Conservation (phyloP, 2,329 filamentous ascomycete genomes). For the Claviceps sp. region DNA sequence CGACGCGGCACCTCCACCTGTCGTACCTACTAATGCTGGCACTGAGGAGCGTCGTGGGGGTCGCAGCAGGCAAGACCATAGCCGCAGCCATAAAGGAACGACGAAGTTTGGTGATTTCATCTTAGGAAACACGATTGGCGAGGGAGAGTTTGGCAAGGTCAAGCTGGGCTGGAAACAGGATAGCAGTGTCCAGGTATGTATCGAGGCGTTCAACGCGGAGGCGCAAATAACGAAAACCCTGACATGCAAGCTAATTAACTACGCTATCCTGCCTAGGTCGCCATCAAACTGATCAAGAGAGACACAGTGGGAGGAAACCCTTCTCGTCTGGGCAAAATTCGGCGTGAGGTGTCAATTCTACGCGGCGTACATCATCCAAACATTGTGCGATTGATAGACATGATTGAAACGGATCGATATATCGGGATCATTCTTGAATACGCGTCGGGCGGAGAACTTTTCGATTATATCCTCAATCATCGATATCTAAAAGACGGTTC, state of each 20-base stretch:
- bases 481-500: constrained; percentile 90
- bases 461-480: constrained; percentile 96
- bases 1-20: constrained; percentile 31
- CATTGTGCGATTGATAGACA: constrained; percentile 92
- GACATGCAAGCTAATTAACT: background rate
- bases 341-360: constrained; percentile 89
- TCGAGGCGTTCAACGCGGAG: background rate
- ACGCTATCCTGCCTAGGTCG: constrained; percentile 45
- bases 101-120: constrained; percentile 94
- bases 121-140: constrained; percentile 86
- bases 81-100: constrained; percentile 42
- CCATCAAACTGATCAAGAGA: constrained; percentile 92
- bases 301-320: constrained; percentile 83
- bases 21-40: constrained; percentile 28
- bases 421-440: constrained; percentile 99
- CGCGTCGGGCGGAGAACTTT: constrained; percentile 90
- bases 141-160: constrained; percentile 97
- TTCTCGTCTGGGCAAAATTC: constrained; percentile 85
- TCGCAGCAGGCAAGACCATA: constrained; percentile 48
- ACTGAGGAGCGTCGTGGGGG: constrained; percentile 34
- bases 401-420: constrained; percentile 93
- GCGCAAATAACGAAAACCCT: background rate
- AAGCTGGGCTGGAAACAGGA: constrained; percentile 98
- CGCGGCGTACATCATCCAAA: constrained; percentile 84
- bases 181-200: constrained; percentile 63